Evolutionary conservation across 1,139 yeast species (phyloP).

Genomic region (Blastobotrys ciferrii): DNA sequence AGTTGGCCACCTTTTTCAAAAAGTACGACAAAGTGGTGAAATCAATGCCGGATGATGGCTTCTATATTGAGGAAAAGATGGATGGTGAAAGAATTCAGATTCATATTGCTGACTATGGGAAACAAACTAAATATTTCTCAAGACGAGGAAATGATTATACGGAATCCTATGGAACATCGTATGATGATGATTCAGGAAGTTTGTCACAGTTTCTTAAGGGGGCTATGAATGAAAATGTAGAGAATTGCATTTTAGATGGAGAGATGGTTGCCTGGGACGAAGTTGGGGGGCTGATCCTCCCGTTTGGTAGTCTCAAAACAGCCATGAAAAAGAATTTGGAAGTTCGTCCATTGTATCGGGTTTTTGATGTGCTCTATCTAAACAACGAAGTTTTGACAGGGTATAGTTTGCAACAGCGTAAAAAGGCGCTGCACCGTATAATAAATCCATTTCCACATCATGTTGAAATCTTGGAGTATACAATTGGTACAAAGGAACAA

Average conservation of each 20-base stretch:
- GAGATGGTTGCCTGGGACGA: constrained; percentile 91
- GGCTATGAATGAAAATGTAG: constrained; percentile 47
- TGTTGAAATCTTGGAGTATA: constrained; percentile 55
- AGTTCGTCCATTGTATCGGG: constrained; percentile 44
- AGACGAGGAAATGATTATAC: constrained; percentile 75
- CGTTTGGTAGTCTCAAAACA: constrained; percentile 76
- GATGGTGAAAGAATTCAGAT: constrained; percentile 89
- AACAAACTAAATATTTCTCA: constrained; percentile 57
- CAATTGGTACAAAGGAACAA: constrained; percentile 44
- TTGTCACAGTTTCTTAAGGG: constrained; percentile 54
- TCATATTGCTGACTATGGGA: constrained; percentile 50
- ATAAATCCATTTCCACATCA: constrained; percentile 48
- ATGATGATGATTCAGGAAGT: constrained; percentile 52
- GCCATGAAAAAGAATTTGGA: constrained; percentile 35
- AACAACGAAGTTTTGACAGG: constrained; percentile 63
- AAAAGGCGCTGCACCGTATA: constrained; percentile 48
- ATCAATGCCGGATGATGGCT: constrained; percentile 46
- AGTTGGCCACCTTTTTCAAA: constrained; percentile 56
- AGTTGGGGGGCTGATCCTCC: constrained; percentile 55
- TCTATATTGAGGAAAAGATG: constrained; percentile 83
- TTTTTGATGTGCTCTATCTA: constrained; percentile 68
- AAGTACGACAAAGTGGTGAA: constrained; percentile 50
- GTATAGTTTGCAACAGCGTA: constrained; percentile 56
- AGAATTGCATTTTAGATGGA: constrained; percentile 68
- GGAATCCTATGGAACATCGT: constrained; percentile 64